phyloP scores from a whole-genome alignment of 495 filamentous ascomycete species.

The Neurospora sp. region DNA sequence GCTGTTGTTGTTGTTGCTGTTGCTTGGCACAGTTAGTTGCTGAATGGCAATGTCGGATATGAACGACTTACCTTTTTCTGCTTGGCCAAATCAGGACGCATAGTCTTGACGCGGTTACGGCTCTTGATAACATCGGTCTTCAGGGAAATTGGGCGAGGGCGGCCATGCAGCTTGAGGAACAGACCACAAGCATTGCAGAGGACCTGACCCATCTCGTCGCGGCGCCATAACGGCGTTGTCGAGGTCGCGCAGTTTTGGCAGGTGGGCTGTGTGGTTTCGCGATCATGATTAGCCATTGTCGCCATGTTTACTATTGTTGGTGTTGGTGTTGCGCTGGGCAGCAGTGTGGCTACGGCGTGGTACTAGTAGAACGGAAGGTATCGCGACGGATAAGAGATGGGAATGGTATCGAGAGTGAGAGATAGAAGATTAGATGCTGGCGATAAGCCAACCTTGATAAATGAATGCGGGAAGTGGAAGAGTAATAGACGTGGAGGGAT shows the following conservation, averaged over 20 bases:
- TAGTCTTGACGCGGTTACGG: slow-evolving; percentile 93
- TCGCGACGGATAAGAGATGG: neutral
- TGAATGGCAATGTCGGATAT: neutral
- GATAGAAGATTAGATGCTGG: slow-evolving; percentile 21
- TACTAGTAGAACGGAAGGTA: neutral
- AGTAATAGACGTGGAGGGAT: neutral
- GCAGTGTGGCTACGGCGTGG: neutral
- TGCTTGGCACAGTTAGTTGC: neutral
- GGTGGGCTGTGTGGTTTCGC: slow-evolving; percentile 75
- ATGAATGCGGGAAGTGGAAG: slow-evolving; percentile 12
- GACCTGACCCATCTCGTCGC: slow-evolving; percentile 93
- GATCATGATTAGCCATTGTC: slow-evolving; percentile 37
- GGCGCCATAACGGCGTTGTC: slow-evolving; percentile 92
- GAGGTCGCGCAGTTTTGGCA: slow-evolving; percentile 96
- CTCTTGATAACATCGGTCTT: slow-evolving; percentile 99
- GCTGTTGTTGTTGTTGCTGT: slow-evolving; percentile 20
- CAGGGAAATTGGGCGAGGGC: slow-evolving; percentile 84
- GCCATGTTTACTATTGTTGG: slow-evolving; percentile 18
- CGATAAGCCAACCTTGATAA: slow-evolving; percentile 15
- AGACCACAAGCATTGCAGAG: slow-evolving; percentile 98
- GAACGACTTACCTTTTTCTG: slow-evolving; percentile 68
- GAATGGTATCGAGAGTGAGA: slow-evolving; percentile 4
- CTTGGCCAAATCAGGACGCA: slow-evolving; percentile 58
- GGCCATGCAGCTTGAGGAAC: slow-evolving; percentile 92
- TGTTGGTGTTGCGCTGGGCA: neutral